These are phyloP conservation scores for Phytophthora pini DNA, from an alignment of 352 stramenopile species.

Conservation along the genomic window DNA sequence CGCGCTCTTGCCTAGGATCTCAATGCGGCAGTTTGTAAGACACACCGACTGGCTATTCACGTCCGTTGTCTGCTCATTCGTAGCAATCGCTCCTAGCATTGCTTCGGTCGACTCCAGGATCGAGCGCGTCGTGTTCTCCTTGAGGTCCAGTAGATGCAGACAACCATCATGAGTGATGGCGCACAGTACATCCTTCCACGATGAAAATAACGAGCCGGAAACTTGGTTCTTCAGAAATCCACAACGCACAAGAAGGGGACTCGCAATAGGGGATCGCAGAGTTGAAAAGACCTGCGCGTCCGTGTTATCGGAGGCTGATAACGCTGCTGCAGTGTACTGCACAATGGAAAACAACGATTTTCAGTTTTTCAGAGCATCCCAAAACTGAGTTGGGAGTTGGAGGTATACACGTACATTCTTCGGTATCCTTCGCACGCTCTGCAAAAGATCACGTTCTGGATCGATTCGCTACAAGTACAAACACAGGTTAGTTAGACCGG, in stretches of 20 bases:
- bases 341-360: background rate
- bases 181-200: slow-evolving; percentile 79
- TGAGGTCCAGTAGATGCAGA: slow-evolving; percentile 78
- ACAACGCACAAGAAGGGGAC: slow-evolving; percentile 71
- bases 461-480: slow-evolving; percentile 66
- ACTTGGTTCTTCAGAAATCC: slow-evolving; percentile 86
- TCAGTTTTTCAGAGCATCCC: slow-evolving; percentile 9
- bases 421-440: slow-evolving; percentile 81
- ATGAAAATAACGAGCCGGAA: slow-evolving; percentile 72
- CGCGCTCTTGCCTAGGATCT: slow-evolving; percentile 74
- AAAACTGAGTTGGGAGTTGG: background rate
- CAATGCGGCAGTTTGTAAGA: slow-evolving; percentile 74
- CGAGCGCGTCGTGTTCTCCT: slow-evolving; percentile 62
- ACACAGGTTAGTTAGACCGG: slow-evolving; percentile 5
- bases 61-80: slow-evolving; percentile 53
- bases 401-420: slow-evolving; percentile 66
- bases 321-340: slow-evolving; percentile 73
- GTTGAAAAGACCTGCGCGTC: slow-evolving; percentile 68
- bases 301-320: slow-evolving; percentile 59
- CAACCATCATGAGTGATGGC: slow-evolving; percentile 80
- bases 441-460: slow-evolving; percentile 76
- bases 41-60: slow-evolving; percentile 60
- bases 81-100: slow-evolving; percentile 65
- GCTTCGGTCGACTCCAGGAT: slow-evolving; percentile 64
- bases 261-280: slow-evolving; percentile 73